A percentile compares a stretch with the other conserved stretches of the same genome.
Evolutionary conservation across 2,329 filamentous ascomycete species (phyloP).

Genomic region (Samsoniella hepiali): DNA sequence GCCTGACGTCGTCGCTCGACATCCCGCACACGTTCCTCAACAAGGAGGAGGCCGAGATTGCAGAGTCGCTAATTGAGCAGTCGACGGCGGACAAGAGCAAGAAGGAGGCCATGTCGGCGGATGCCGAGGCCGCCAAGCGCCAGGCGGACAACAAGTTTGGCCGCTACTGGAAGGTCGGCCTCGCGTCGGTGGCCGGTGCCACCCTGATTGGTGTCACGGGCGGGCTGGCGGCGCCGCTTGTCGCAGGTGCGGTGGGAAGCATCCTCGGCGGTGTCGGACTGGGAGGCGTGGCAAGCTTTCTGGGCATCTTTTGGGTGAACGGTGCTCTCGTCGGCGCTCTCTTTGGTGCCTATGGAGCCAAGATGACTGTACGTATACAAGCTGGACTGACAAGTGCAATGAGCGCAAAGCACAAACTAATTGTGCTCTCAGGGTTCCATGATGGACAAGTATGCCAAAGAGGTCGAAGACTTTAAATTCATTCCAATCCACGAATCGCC

Average conservation of each 20-base stretch:
- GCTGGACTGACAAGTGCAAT: background rate
- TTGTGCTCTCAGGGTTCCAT: slow-evolving; percentile 59
- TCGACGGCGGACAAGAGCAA: slow-evolving; percentile 43
- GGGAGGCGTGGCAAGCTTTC: slow-evolving; percentile 79
- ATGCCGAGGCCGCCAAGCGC: slow-evolving; percentile 71
- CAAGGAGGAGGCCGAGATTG: slow-evolving; percentile 70
- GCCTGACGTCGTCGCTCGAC: slow-evolving; percentile 64
- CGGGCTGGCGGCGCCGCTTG: slow-evolving; percentile 81
- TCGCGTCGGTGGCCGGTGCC: slow-evolving; percentile 84
- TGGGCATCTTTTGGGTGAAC: slow-evolving; percentile 84
- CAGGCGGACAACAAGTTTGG: slow-evolving; percentile 66
- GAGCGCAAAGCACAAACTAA: background rate
- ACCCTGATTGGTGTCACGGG: slow-evolving; percentile 89
- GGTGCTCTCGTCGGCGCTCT: slow-evolving; percentile 80
- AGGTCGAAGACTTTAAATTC: slow-evolving; percentile 80
- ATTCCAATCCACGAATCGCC: slow-evolving; percentile 58
- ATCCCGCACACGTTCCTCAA: slow-evolving; percentile 61
- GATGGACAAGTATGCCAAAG: slow-evolving; percentile 82
- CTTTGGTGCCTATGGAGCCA: slow-evolving; percentile 85
- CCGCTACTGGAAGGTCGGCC: slow-evolving; percentile 84
- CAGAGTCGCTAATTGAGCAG: slow-evolving; percentile 68
- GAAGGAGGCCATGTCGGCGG: slow-evolving; percentile 60
- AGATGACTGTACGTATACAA: slow-evolving; percentile 51
- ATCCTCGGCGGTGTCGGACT: slow-evolving; percentile 83
- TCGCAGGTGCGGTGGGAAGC: slow-evolving; percentile 80